These are phyloP conservation scores for Phaseolus coccineus DNA, from an alignment of 331 rosid genomes.

Conservation along the genomic window DNA sequence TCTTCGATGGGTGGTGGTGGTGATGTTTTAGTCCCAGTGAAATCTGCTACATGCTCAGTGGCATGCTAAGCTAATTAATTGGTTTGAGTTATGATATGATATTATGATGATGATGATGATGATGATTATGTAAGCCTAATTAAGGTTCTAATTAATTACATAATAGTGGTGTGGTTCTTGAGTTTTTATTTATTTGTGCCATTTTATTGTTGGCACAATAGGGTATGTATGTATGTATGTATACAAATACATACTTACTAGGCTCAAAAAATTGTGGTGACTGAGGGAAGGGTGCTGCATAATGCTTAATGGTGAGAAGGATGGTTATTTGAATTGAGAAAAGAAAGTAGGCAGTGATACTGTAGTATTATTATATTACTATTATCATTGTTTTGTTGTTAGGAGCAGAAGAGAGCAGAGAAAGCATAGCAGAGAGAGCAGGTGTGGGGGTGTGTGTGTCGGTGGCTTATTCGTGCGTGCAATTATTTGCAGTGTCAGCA, in stretches of 20 bases:
- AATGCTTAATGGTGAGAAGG: too few relatives aligned
- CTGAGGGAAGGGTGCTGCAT: not conserved
- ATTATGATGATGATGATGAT: not conserved
- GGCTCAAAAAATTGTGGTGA: not conserved
- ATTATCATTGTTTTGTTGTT: slow-evolving; percentile 10
- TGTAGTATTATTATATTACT: slow-evolving; percentile 13
- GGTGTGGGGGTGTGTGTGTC: slow-evolving; percentile 43
- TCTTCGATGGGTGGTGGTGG: slow-evolving; percentile 48
- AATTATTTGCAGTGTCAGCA: slow-evolving; percentile 55
- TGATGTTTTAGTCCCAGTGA: slow-evolving; percentile 61
- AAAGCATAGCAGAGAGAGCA: not conserved
- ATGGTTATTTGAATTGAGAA: not conserved
- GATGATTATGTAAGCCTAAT: slow-evolving; percentile 20
- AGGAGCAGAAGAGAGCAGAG: slow-evolving; percentile 21
- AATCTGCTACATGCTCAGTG: slow-evolving; percentile 79
- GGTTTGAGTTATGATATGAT: not conserved
- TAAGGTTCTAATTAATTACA: slow-evolving; percentile 42
- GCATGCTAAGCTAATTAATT: slow-evolving; percentile 65
- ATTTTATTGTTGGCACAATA: slow-evolving; percentile 21
- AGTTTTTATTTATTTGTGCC: slow-evolving; percentile 25
- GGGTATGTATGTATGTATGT: slow-evolving; percentile 37
- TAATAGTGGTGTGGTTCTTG: slow-evolving; percentile 44
- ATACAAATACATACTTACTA: slow-evolving; percentile 29
- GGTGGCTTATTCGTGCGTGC: slow-evolving; percentile 56
- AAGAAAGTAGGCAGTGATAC: slow-evolving; percentile 3